Base-by-base conservation (phyloP, 495 filamentous ascomycete species). In the Trichoderma orchidacearum region DNA sequence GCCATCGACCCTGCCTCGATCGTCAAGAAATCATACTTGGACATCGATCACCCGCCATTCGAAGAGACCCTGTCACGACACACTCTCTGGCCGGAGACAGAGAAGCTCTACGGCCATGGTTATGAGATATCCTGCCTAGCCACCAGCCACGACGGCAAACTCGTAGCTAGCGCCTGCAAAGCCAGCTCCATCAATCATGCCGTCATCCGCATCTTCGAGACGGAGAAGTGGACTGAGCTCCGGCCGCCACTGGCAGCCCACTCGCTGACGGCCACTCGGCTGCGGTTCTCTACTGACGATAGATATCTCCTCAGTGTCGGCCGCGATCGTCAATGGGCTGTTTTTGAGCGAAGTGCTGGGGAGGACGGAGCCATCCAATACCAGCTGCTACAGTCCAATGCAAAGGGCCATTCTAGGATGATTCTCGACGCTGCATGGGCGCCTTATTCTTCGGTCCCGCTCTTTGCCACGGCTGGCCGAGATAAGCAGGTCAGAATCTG, bases 61-160 rank as follows among this genome's bases (percentile, higher is more conserved):
- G 93, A 99, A 66, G 92, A 97, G 62, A 83, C 87, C 56, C 80
- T 99, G 13, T 83, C 88, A 30, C 83, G 93, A 7, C 85, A 95
- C 63, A 95, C 91, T 3, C 78, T 99, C 27, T 99, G 90, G 90
- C 93, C 93, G 0, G 93, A 99, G 61, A 82, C 80, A 36, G 93
- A 97, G 66, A 99, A 99, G 69, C 80, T 99, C 5, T 99, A 99
- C 68, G 93, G 93, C 5, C 93, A 99, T 70, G 93, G 93, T n/a
- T 95, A 95, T 72, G 93, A 99, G 68, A 93, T 99, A 36, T 94
- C 90, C 21, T 84, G 88, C 9, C 81, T 96, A 23, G 87, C 91
- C n/a, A 79, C 83, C 7, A 89, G 82, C 61, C 80, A 86, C 58
- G 84, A 87, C 62, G 84, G 85, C 15, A 73, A 64, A 1, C 61